These are phyloP conservation scores for Daldinia vernicosa DNA, from an alignment of 495 filamentous ascomycete genomes.

Conservation along the genomic window DNA sequence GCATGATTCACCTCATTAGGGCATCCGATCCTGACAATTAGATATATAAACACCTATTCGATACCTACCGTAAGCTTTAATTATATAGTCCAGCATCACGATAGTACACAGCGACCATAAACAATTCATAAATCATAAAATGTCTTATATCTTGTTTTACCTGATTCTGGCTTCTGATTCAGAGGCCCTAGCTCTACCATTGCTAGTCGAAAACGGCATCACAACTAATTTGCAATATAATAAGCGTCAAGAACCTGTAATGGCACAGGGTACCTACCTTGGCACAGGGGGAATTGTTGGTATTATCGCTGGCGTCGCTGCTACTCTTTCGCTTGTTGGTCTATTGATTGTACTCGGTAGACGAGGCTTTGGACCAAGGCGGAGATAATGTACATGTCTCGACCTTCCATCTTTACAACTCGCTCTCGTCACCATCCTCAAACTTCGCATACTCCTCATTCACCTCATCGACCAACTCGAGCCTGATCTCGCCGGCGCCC, in stretches of 20 bases:
- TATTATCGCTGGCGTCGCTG: background rate
- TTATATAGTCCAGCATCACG: too few relatives aligned
- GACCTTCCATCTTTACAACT: constrained; percentile 2
- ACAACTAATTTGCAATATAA: background rate
- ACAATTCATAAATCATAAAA: too few relatives aligned
- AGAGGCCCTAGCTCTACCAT: background rate
- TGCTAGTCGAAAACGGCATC: background rate
- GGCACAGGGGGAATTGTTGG: background rate
- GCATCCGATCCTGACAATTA: too few relatives aligned
- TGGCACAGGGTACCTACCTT: background rate
- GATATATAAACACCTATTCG: too few relatives aligned
- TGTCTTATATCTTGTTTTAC: too few relatives aligned
- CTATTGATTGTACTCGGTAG: background rate
- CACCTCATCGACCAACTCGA: constrained; percentile 13
- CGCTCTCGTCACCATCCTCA: background rate
- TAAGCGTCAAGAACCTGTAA: background rate
- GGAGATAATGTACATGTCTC: background rate
- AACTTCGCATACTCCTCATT: constrained; percentile 19
- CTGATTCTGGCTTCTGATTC: too few relatives aligned
- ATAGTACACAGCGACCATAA: too few relatives aligned
- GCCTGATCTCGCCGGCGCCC: constrained; percentile 3
- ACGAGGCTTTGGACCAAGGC: background rate
- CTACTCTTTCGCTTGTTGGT: background rate
- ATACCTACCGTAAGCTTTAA: too few relatives aligned
- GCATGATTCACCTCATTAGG: too few relatives aligned